A percentile compares a stretch with the other conserved stretches of the same genome.
phyloP scores from a whole-genome alignment of 345 rosid species.

The Pelargonium nanum region DNA sequence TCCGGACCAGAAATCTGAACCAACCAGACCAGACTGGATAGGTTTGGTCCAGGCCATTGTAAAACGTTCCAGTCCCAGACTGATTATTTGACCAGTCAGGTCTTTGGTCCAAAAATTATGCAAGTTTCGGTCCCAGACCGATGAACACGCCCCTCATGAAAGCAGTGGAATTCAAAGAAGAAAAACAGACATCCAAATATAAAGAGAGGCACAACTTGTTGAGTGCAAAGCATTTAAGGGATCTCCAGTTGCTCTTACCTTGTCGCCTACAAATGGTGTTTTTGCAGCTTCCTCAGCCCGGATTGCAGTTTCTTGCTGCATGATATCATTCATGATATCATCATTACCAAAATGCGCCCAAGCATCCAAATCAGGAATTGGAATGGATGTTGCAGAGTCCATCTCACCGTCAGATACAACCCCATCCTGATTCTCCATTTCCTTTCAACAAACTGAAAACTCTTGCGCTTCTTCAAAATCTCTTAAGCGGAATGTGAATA shows the following conservation, averaged over 20 bases:
- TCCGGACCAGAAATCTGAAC: too few species aligned
- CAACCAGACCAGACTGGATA: too few species aligned
- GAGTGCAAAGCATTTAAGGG: too few species aligned
- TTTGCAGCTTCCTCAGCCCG: conserved; percentile 47
- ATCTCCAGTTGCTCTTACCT: too few species aligned
- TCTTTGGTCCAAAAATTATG: too few species aligned
- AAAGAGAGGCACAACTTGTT: too few species aligned
- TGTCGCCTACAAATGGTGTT: conserved; percentile 70
- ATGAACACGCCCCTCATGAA: background rate
- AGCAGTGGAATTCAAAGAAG: conserved; percentile 2
- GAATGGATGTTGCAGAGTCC: conserved; percentile 22
- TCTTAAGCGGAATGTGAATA: too few species aligned
- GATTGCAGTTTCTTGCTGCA: conserved; percentile 45
- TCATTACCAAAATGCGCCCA: conserved; percentile 39
- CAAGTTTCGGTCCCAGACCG: too few species aligned
- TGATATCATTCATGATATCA: conserved; percentile 30
- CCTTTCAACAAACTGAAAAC: conserved; percentile 10
- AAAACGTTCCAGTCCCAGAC: too few species aligned
- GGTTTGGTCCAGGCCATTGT: too few species aligned
- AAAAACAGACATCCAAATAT: background rate
- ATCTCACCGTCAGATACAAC: conserved; percentile 27
- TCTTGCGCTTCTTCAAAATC: too few species aligned
- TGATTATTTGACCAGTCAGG: too few species aligned
- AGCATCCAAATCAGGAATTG: conserved; percentile 22
- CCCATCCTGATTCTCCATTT: conserved; percentile 44